These are phyloP conservation scores for Amylostereum chailletii DNA, from an alignment of 1,284 basidiomycete genomes.

Conservation along the genomic window DNA sequence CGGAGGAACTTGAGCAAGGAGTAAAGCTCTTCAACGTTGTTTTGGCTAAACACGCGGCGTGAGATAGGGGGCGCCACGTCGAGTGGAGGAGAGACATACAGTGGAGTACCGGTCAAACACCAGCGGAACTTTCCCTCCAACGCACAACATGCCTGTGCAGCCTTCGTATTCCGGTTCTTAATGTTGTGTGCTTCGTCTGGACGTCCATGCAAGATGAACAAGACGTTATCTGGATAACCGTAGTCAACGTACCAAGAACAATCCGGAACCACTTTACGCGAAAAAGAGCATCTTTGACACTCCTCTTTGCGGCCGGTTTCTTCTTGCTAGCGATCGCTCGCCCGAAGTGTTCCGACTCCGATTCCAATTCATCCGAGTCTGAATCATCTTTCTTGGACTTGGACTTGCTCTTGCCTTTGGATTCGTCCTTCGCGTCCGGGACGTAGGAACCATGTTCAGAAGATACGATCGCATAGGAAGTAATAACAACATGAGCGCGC, in stretches of 20 bases:
- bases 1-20: conserved; percentile 86
- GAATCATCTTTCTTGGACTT: conserved; percentile 30
- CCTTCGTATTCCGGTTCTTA: conserved; percentile 86
- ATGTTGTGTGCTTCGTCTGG: conserved; percentile 96
- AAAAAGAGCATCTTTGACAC: conserved; percentile 65
- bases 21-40: conserved; percentile 85
- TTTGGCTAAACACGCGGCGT: conserved; percentile 28
- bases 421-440: conserved; percentile 40
- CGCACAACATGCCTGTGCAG: conserved; percentile 74
- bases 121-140: conserved; percentile 77
- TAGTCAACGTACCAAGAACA: conserved; percentile 57
- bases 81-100: conserved; percentile 39
- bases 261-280: conserved; percentile 79
- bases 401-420: conserved; percentile 19
- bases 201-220: background rate
- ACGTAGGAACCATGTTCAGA: conserved; percentile 58
- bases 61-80: background rate
- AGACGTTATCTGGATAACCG: background rate
- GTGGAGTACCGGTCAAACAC: conserved; percentile 88
- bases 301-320: conserved; percentile 25
- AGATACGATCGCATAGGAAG: conserved; percentile 75
- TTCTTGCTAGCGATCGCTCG: conserved; percentile 32
- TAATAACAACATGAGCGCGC: conserved; percentile 71
- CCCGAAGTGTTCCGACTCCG: conserved; percentile 31
- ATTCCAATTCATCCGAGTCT: conserved; percentile 26